Conservation (phyloP, 2,329 filamentous ascomycete genomes). For the Neonectria ditissima region DNA sequence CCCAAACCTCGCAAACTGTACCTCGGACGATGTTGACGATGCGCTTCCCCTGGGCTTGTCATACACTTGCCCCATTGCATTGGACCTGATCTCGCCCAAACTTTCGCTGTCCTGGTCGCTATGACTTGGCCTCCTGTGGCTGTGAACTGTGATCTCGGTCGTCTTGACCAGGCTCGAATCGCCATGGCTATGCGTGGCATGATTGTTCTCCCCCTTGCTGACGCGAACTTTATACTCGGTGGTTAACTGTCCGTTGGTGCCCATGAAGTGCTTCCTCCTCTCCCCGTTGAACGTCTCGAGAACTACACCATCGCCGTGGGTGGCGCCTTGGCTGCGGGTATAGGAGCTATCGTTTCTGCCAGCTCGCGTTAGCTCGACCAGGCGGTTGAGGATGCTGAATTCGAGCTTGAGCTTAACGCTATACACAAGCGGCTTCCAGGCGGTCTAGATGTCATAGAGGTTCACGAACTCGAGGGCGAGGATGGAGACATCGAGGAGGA, state of each 20-base stretch:
- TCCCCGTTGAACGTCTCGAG: conserved; percentile 37
- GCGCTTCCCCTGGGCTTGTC: conserved; percentile 30
- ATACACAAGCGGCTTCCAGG: conserved; percentile 46
- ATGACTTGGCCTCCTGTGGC: conserved; percentile 22
- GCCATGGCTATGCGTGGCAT: conserved; percentile 5
- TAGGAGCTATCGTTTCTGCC: conserved; percentile 37
- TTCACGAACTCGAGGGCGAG: conserved; percentile 55
- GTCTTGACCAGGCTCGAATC: conserved; percentile 33
- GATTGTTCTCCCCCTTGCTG: conserved; percentile 25
- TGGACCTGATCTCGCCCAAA: conserved; percentile 5
- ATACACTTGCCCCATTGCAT: background rate
- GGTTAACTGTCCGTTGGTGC: conserved; percentile 8
- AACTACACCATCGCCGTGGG: conserved; percentile 28
- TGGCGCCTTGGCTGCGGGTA: conserved; percentile 28
- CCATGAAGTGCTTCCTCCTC: conserved; percentile 23
- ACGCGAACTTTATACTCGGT: conserved; percentile 40
- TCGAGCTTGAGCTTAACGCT: conserved; percentile 54
- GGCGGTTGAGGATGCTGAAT: conserved; percentile 51
- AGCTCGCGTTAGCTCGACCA: conserved; percentile 43
- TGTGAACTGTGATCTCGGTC: conserved; percentile 34
- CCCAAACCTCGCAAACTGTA: conserved; percentile 37
- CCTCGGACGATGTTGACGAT: conserved; percentile 37
- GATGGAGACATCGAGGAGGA: conserved; percentile 53
- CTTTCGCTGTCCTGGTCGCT: conserved; percentile 15
- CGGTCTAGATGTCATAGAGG: conserved; percentile 41